Percentiles rank a stretch among this genome's conserved stretches.
Evolutionary conservation across 345 rosid genomes (phyloP).

Genomic region (Pistacia integerrima): DNA sequence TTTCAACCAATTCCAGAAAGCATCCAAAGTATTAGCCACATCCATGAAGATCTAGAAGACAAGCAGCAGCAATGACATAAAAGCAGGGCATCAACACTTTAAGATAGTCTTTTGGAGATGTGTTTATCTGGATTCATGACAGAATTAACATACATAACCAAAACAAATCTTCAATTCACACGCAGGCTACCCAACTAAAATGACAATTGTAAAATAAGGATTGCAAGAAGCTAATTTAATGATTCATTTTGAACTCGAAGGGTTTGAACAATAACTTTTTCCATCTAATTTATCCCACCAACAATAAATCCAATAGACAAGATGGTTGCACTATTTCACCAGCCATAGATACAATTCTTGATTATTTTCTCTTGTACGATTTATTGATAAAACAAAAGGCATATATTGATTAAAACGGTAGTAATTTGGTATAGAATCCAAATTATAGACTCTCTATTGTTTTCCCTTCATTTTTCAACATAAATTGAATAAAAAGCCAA

Average conservation of each 20-base stretch:
- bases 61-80: background rate
- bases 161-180: background rate
- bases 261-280: background rate
- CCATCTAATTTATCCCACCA: background rate
- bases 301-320: background rate
- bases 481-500: background rate
- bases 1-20: background rate
- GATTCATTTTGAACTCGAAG: background rate
- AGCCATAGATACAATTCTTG: background rate
- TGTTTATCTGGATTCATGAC: background rate
- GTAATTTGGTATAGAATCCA: too few species aligned
- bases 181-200: background rate
- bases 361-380: background rate
- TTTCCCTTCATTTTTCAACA: too few species aligned
- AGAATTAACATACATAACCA: background rate
- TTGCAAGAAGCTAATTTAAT: slow-evolving; percentile 1
- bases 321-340: too few species aligned
- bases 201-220: background rate
- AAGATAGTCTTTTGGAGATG: background rate
- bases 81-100: background rate
- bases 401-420: too few species aligned
- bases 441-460: too few species aligned
- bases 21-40: background rate
- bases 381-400: too few species aligned
- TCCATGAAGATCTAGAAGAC: background rate